These are phyloP conservation scores for Triticum dicoccoides DNA, from an alignment of 176 grass and related monocot genomes.

Conservation along the genomic window DNA sequence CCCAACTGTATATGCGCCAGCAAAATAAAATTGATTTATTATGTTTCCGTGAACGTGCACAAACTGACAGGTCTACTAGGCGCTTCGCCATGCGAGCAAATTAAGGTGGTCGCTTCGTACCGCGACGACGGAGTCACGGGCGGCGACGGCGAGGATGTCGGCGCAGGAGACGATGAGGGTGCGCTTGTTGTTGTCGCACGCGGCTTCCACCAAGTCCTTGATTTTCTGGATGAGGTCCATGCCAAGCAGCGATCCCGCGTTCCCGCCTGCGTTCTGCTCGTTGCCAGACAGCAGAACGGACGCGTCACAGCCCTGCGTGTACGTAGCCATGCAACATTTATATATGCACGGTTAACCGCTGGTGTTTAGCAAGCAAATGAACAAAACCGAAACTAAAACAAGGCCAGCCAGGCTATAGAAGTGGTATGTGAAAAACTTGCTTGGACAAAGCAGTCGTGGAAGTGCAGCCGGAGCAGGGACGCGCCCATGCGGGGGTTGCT, in stretches of 20 bases:
- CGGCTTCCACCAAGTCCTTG: conserved; percentile 51
- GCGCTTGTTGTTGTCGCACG: conserved; percentile 25
- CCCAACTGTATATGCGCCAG: conserved; percentile 20
- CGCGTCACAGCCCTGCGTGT: conserved; percentile 56
- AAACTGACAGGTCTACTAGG: too few relatives aligned
- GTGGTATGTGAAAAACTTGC: background rate
- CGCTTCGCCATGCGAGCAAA: background rate
- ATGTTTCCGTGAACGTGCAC: too few relatives aligned
- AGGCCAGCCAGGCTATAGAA: background rate
- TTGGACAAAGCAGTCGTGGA: conserved; percentile 90
- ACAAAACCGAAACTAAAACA: background rate
- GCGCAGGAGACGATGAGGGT: background rate
- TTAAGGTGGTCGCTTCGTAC: too few relatives aligned
- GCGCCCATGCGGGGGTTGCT: conserved; percentile 60
- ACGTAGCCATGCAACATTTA: too few relatives aligned
- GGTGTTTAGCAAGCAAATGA: background rate
- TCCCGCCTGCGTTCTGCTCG: conserved; percentile 24
- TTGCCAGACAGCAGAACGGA: conserved; percentile 59
- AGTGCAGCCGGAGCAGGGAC: conserved; percentile 72
- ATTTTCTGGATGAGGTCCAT: conserved; percentile 29
- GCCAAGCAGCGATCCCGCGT: background rate
- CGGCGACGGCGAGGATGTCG: too few relatives aligned
- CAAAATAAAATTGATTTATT: too few relatives aligned
- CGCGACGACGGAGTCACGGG: too few relatives aligned
- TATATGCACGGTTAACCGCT: too few relatives aligned